phyloP scores from a whole-genome alignment of 164 flowering plant species.

The Vitis cinerea region DNA sequence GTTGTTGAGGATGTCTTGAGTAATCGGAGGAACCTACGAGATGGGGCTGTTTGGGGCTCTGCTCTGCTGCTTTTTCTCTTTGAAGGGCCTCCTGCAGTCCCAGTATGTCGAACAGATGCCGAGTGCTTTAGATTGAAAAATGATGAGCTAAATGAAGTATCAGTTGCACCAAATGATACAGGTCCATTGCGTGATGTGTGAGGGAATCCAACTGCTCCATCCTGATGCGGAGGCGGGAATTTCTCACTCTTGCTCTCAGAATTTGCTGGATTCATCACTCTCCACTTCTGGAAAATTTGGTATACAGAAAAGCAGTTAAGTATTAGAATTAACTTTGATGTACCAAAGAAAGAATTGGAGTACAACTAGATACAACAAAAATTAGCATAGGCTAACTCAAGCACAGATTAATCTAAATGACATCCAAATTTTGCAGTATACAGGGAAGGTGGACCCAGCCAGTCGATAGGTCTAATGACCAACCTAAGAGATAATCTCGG shows the following conservation, averaged over 20 bases:
- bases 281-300: slow-evolving; percentile 54
- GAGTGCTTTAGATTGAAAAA: slow-evolving; percentile 44
- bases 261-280: slow-evolving; percentile 56
- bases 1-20: slow-evolving; percentile 52
- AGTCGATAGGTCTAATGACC: too few relatives aligned
- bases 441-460: too few relatives aligned
- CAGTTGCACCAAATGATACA: slow-evolving; percentile 53
- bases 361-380: too few relatives aligned
- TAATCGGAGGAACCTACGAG: slow-evolving; percentile 41
- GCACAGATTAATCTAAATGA: too few relatives aligned
- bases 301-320: neutral
- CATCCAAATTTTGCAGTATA: too few relatives aligned
- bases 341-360: too few relatives aligned
- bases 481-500: too few relatives aligned
- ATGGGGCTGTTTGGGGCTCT: slow-evolving; percentile 42
- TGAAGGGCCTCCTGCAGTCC: slow-evolving; percentile 37
- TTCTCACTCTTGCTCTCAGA: slow-evolving; percentile 92
- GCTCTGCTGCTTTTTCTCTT: slow-evolving; percentile 39
- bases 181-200: slow-evolving; percentile 51
- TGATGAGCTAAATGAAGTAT: slow-evolving; percentile 54
- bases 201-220: slow-evolving; percentile 68
- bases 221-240: slow-evolving; percentile 96
- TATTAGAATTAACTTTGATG: too few relatives aligned
- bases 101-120: slow-evolving; percentile 30
- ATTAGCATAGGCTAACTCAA: too few relatives aligned